Evolutionary conservation across 1,284 basidiomycete species (phyloP).

Genomic region (Vanrija humicola): DNA sequence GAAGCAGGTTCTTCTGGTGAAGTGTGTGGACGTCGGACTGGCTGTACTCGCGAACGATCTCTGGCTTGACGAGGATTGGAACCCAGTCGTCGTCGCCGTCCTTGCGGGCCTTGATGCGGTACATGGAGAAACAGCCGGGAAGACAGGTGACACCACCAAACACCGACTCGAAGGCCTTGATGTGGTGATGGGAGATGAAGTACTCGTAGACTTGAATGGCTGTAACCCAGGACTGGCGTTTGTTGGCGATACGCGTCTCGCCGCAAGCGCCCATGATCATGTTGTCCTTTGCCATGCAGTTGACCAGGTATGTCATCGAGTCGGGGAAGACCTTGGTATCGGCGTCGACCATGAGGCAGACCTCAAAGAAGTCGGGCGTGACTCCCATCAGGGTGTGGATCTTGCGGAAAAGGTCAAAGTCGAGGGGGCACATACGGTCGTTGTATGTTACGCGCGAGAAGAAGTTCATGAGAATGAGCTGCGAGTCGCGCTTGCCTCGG

Average conservation of each 20-base stretch:
- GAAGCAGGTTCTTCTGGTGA: slow-evolving; percentile 95
- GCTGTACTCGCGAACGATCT: slow-evolving; percentile 96
- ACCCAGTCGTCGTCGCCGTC: slow-evolving; percentile 90
- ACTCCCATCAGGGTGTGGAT: slow-evolving; percentile 95
- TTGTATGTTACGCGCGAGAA: slow-evolving; percentile 99
- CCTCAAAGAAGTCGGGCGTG: slow-evolving; percentile 98
- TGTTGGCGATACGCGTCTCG: slow-evolving; percentile 98
- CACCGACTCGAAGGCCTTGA: slow-evolving; percentile 97
- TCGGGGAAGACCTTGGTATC: slow-evolving; percentile 90
- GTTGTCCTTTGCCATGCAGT: slow-evolving; percentile 97
- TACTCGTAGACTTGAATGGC: slow-evolving; percentile 96
- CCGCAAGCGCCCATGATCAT: slow-evolving; percentile 99
- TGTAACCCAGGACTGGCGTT: slow-evolving; percentile 95
- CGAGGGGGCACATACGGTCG: slow-evolving; percentile 95
- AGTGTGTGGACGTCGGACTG: slow-evolving; percentile 89
- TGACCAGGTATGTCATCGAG: slow-evolving; percentile 80
- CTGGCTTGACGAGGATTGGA: slow-evolving; percentile 92
- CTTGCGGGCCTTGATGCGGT: slow-evolving; percentile 91
- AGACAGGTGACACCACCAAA: slow-evolving; percentile 99
- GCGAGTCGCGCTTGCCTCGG: slow-evolving; percentile 96
- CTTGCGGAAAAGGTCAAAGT: slow-evolving; percentile 97
- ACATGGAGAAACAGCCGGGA: slow-evolving; percentile 99
- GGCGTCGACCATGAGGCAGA: slow-evolving; percentile 97
- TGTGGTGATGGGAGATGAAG: slow-evolving; percentile 97
- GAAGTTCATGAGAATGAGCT: slow-evolving; percentile 99